Conservation (phyloP, 768 basidiomycete species). For the Gymnopilus dilepis region DNA sequence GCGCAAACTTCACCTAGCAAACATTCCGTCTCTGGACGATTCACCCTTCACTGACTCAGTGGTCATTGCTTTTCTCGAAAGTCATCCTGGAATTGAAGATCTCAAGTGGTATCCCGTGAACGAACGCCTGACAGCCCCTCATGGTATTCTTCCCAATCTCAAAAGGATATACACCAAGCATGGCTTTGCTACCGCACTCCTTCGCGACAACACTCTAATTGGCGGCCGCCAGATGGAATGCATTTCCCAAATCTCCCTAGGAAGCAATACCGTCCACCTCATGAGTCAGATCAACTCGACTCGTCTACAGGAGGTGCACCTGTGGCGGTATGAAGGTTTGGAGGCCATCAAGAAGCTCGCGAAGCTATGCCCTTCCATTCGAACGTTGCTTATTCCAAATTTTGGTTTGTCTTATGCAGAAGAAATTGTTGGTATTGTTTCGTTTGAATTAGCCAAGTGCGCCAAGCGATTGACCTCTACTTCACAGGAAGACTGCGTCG, state of each 20-base stretch:
- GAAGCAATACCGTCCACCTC: conserved; percentile 21
- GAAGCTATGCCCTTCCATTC: conserved; percentile 24
- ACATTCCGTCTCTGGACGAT: conserved; percentile 4
- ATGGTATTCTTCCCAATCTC: conserved; percentile 27
- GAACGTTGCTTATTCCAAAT: conserved; percentile 26
- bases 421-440: conserved; percentile 20
- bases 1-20: conserved; percentile 25
- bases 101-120: conserved; percentile 31
- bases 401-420: conserved; percentile 22
- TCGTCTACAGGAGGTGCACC: conserved; percentile 25
- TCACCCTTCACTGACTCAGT: conserved; percentile 13
- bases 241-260: conserved; percentile 27
- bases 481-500: conserved; percentile 30
- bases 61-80: conserved; percentile 26
- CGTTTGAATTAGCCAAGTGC: no score
- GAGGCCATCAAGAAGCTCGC: conserved; percentile 25
- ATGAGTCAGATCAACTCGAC: conserved; percentile 25
- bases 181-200: conserved; percentile 22
- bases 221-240: conserved; percentile 21
- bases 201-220: conserved; percentile 21
- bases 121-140: conserved; percentile 12
- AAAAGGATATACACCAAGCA: conserved; percentile 23
- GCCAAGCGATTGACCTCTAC: no score
- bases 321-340: conserved; percentile 28
- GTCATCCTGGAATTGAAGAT: conserved; percentile 31